These are phyloP conservation scores for Blastocystis sp. DNA, from an alignment of 352 stramenopile genomes.

Conservation along the genomic window DNA sequence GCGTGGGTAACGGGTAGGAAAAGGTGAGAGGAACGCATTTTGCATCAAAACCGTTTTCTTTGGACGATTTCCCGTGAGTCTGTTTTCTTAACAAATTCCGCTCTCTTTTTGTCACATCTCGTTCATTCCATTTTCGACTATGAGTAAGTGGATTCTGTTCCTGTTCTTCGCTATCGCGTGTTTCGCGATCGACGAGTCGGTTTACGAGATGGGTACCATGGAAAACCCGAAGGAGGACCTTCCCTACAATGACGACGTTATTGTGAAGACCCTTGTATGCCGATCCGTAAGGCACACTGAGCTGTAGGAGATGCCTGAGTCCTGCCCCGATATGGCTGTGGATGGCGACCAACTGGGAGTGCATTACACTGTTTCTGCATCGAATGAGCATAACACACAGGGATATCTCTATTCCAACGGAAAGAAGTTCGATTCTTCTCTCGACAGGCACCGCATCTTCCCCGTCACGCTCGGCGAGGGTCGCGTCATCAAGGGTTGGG, in stretches of 20 bases:
- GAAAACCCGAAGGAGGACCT: slow-evolving; percentile 64
- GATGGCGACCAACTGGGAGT: slow-evolving; percentile 60
- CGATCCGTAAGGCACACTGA: neutral
- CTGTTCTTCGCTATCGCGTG: neutral
- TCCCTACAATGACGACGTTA: slow-evolving; percentile 68
- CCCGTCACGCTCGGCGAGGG: slow-evolving; percentile 73
- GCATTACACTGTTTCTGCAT: slow-evolving; percentile 53
- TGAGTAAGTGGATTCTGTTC: slow-evolving; percentile 28
- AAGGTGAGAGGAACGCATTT: neutral
- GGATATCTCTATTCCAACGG: slow-evolving; percentile 72
- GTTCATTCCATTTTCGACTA: neutral
- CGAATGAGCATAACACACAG: neutral
- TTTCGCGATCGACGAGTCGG: neutral
- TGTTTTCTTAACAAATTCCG: neutral
- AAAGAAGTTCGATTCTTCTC: slow-evolving; percentile 75
- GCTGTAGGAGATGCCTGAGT: slow-evolving; percentile 54
- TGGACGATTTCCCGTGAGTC: neutral
- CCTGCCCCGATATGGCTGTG: slow-evolving; percentile 56
- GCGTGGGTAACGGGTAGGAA: neutral
- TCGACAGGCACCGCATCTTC: slow-evolving; percentile 73
- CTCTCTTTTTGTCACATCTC: neutral
- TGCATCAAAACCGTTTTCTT: neutral
- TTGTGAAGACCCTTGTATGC: slow-evolving; percentile 52
- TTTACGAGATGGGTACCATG: slow-evolving; percentile 46
- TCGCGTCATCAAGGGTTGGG: slow-evolving; percentile 73